phyloP scores from a whole-genome alignment of 768 basidiomycete genomes.

The Russula virescens region DNA sequence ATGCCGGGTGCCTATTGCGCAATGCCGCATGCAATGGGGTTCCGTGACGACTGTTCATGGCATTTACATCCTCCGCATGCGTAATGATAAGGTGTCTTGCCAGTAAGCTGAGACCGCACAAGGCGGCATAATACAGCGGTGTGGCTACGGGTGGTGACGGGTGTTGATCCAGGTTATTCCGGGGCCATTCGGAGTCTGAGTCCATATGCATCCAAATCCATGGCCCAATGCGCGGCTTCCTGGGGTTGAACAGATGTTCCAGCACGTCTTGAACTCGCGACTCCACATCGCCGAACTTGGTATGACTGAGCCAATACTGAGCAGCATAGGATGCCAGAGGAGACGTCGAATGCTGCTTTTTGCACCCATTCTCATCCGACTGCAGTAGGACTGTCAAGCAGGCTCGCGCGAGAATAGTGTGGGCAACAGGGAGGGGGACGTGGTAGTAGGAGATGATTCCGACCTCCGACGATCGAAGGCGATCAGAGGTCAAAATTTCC shows the following conservation, averaged over 20 bases:
- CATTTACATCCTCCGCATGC: too few species aligned
- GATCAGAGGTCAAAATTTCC: neutral
- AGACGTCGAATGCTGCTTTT: neutral
- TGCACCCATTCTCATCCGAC: neutral
- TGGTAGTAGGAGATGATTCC: neutral
- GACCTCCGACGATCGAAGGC: neutral
- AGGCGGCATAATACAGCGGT: too few species aligned
- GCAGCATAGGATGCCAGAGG: neutral
- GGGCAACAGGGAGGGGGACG: neutral
- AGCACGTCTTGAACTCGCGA: neutral
- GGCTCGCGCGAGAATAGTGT: neutral
- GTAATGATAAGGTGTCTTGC: too few species aligned
- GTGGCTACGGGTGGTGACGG: too few species aligned
- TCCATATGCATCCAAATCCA: too few species aligned
- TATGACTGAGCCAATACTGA: neutral
- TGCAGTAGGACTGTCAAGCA: neutral
- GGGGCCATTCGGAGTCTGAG: too few species aligned
- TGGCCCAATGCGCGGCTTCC: neutral
- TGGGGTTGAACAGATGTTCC: neutral
- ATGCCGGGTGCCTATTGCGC: too few species aligned
- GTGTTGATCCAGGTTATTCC: too few species aligned
- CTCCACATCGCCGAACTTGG: neutral
- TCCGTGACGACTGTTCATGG: too few species aligned
- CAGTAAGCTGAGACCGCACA: too few species aligned
- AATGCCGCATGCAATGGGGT: too few species aligned